Evolutionary conservation across 192 early-diverging fungal genomes (phyloP), one percentile per base, ranked within the genome.

Genomic region (Backusella mclennaniae): DNA sequence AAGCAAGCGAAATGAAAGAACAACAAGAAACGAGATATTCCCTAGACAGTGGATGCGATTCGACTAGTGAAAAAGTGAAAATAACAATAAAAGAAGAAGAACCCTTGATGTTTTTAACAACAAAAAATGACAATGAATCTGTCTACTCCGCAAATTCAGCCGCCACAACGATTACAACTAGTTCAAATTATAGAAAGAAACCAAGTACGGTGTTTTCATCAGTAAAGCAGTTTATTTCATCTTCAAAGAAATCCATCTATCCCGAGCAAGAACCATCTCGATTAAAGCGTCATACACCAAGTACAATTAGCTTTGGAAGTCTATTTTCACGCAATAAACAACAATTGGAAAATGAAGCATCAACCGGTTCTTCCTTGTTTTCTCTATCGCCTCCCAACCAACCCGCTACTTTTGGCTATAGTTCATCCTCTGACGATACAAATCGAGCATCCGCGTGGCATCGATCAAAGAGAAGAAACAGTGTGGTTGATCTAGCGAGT

Each of bases 121-220:
- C 74, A 41, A 67, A 59, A n/a, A 59, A 26, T 69, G 76, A 76
- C 14, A 77, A 67, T 21, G 79, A 82, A 59, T 85, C 84, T 21
- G 33, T 80, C 35, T 59, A 70, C 42, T 83, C 83, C 4, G 76
- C 49, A 39, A 39, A 42, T 1, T 83, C 82, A n/a, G 52, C 76
- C 36, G 77, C 80, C n/a, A 77, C 71, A 42, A 70, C 80, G 3
- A 70, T 79, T 11, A 68, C 79, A 35, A 79, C 78, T 3, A 74
- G 75, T 19, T 76, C 78, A 6, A 77, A 68, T 36, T 69, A 41
- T 19, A 67, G 36, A 35, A 77, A 77, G 66, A 52, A 75, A 39
- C 80, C 78, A 19, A 68, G 77, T 19, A 69, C 70, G 4, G 44
- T 79, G 2, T 80, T 80, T 42, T 46, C 75, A 7, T 77, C 77